phyloP scores from a whole-genome alignment of 2,329 filamentous ascomycete genomes.

The Geosmithia morbida region DNA sequence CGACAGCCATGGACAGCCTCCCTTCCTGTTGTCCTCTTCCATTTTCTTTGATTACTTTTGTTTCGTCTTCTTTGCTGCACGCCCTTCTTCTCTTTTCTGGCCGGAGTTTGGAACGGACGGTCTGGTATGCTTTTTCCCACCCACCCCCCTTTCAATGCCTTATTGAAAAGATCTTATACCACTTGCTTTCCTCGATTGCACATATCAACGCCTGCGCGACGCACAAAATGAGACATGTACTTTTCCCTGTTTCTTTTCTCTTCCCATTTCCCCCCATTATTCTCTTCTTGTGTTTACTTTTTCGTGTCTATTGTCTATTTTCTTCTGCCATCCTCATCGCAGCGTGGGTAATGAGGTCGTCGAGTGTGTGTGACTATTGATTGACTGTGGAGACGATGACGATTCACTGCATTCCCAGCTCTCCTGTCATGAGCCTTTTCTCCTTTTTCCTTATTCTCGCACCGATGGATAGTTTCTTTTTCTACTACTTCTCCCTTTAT shows the following conservation, averaged over 20 bases:
- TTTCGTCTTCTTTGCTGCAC: slow-evolving; percentile 4
- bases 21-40: slow-evolving; percentile 5
- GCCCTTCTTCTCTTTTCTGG: slow-evolving; percentile 5
- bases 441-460: neutral
- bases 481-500: neutral
- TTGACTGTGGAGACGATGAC: neutral
- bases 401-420: neutral
- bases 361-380: neutral
- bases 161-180: neutral
- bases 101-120: slow-evolving; percentile 2
- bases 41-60: slow-evolving; percentile 4
- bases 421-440: neutral
- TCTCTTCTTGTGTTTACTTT: slow-evolving; percentile 6
- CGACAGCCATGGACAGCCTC: slow-evolving; percentile 5
- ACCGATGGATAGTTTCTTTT: neutral
- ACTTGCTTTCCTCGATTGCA: neutral
- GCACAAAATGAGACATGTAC: slow-evolving; percentile 3
- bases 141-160: neutral
- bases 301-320: neutral
- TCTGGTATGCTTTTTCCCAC: neutral
- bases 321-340: neutral
- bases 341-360: neutral
- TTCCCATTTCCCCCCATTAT: slow-evolving; percentile 8
- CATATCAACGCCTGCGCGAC: neutral
- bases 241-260: slow-evolving; percentile 7